Evolutionary conservation across 352 stramenopile species (phyloP), one percentile per base, ranked within the genome.

Genomic region (Phytophthora pseudosyringae): DNA sequence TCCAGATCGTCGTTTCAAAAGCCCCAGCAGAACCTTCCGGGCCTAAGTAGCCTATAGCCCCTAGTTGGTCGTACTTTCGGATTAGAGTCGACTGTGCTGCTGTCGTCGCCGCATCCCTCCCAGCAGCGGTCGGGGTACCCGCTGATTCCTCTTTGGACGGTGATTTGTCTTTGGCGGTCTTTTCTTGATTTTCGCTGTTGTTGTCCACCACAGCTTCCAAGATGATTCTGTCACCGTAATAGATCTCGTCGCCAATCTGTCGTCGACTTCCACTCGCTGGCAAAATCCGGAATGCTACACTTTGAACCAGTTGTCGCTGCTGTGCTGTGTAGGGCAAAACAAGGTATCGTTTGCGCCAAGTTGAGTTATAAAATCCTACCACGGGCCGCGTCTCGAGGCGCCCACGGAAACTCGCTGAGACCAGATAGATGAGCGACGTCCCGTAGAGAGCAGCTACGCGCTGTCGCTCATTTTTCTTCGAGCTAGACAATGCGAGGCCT

Each of bases 1-100:
- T 91, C 85, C 85, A 95, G 33, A 95, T 90, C 5, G 82, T 87
- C n/a, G 85, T 94, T 55, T 94, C 79, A 52, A 94, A 94, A 1
- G 71, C 52, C 3, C 87, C 87, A 25, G 84, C 87, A 35, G 70
- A 79, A 3, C 87, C 87, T 63, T 95, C 87, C 0, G 82, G 83
- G n/a, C 87, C 87, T 13, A 95, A 61, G 59, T 95, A 95, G 3
- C 87, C 87, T 46, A 73, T 88, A 5, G 85, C 85, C 9, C 85
- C 85, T 31, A 95, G 71, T 48, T 91, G 84, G 35, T 94, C 87
- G 39, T 93, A 95, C 62, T 93, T 94, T 56, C 71, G 80, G 25
- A 94, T 87, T 11, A 82, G 15, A 50, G 40, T 72, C 12, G 59
- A 70, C 28, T 77, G 49, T 12, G 54, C n/a, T 31, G 36, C n/a